phyloP scores from a whole-genome alignment of 352 stramenopile species.

The Phytopythium boreale region DNA sequence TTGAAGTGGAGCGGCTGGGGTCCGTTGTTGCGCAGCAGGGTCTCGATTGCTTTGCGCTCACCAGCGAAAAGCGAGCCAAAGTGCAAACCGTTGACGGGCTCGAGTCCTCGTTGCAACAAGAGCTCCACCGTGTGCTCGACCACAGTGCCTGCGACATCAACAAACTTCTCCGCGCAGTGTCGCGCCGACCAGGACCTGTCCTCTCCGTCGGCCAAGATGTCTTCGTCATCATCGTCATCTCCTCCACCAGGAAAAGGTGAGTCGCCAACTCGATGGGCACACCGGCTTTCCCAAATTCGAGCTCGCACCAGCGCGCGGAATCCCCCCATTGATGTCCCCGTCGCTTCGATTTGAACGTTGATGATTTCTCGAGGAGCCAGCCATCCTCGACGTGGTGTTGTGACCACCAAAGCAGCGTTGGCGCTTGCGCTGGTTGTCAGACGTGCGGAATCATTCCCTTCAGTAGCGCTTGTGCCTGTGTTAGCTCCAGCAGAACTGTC shows the following conservation, averaged over 20 bases:
- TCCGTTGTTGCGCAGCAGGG: constrained; percentile 74
- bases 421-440: constrained; percentile 3
- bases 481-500: background rate
- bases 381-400: constrained; percentile 24
- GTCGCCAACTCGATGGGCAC: background rate
- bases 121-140: constrained; percentile 88
- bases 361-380: constrained; percentile 28
- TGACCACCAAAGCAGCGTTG: constrained; percentile 1
- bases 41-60: constrained; percentile 55
- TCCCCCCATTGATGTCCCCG: constrained; percentile 26
- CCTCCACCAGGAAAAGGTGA: background rate
- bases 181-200: background rate
- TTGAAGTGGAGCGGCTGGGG: constrained; percentile 65
- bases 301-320: constrained; percentile 47
- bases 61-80: constrained; percentile 76
- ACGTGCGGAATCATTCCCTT: background rate
- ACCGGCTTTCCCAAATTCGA: constrained; percentile 29
- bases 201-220: constrained; percentile 9
- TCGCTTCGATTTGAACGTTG: constrained; percentile 48
- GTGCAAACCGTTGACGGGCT: constrained; percentile 47
- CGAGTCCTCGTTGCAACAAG: constrained; percentile 39
- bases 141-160: constrained; percentile 78
- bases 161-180: constrained; percentile 44
- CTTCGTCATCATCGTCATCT: constrained; percentile 10
- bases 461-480: background rate